Percentiles rank a stretch among this genome's conserved stretches.
These are phyloP conservation scores for Boletus barrowsii DNA, from an alignment of 768 basidiomycete genomes.

Conservation along the genomic window DNA sequence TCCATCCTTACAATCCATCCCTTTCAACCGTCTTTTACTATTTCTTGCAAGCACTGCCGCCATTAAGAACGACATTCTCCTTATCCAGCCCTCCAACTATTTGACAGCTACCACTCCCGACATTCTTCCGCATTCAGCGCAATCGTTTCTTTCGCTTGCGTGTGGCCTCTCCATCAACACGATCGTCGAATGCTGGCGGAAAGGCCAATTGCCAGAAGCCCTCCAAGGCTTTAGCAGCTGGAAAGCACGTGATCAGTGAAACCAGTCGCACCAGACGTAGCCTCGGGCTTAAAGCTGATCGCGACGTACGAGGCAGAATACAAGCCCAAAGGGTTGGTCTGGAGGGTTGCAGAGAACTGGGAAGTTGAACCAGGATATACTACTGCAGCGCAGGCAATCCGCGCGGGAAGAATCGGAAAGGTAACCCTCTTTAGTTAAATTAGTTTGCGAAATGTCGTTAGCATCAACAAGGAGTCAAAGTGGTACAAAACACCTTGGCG, in stretches of 20 bases:
- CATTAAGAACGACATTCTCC: no score
- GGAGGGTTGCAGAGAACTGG: slow-evolving; percentile 80
- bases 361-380: slow-evolving; percentile 61
- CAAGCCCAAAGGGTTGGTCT: slow-evolving; percentile 65
- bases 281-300: slow-evolving; percentile 60
- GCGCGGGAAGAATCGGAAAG: slow-evolving; percentile 65
- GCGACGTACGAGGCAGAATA: slow-evolving; percentile 61
- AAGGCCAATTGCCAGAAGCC: no score
- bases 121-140: no score
- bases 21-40: no score
- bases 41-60: no score
- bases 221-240: slow-evolving; percentile 61
- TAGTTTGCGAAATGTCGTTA: slow-evolving; percentile 49
- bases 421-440: slow-evolving; percentile 71
- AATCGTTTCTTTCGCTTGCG: no score
- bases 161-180: no score
- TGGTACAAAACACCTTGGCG: slow-evolving; percentile 87
- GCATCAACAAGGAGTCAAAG: slow-evolving; percentile 59
- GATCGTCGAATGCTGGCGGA: no score
- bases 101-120: no score
- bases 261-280: slow-evolving; percentile 73
- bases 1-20: no score
- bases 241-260: slow-evolving; percentile 91
- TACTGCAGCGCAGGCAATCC: slow-evolving; percentile 45
- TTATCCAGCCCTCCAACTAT: no score